phyloP scores from a whole-genome alignment of 2,329 filamentous ascomycete genomes.

The Mycosphaerella arachidis region DNA sequence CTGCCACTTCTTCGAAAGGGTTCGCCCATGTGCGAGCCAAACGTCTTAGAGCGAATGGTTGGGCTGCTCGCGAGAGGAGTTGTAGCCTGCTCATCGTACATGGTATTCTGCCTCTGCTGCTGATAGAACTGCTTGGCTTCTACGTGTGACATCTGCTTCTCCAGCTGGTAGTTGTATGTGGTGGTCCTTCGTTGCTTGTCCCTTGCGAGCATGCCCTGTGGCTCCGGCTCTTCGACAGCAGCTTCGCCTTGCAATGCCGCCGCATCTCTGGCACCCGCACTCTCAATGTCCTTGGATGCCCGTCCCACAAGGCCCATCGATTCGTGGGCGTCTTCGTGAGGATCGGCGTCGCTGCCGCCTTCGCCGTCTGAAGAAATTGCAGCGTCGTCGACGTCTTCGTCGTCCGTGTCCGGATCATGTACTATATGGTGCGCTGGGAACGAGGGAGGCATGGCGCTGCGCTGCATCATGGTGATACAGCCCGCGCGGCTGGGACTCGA shows the following conservation, averaged over 20 bases:
- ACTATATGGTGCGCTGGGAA: conserved; percentile 24
- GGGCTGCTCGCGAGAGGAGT: conserved; percentile 31
- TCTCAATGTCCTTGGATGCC: conserved; percentile 24
- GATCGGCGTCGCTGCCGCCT: conserved; percentile 16
- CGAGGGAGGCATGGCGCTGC: conserved; percentile 27
- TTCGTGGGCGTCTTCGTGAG: conserved; percentile 22
- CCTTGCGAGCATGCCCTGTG: conserved; percentile 40
- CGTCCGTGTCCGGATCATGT: conserved; percentile 24
- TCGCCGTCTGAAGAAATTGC: conserved; percentile 19
- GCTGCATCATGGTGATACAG: conserved; percentile 25
- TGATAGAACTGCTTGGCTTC: conserved; percentile 97
- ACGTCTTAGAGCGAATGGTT: conserved; percentile 42
- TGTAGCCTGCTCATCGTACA: conserved; percentile 35
- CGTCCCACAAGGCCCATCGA: conserved; percentile 22
- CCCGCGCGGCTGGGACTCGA: not conserved
- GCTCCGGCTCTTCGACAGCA: conserved; percentile 22
- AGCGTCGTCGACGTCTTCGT: conserved; percentile 19
- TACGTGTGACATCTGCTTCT: conserved; percentile 89
- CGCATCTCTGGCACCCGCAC: conserved; percentile 10
- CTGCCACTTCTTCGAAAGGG: conserved; percentile 38
- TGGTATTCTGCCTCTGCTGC: conserved; percentile 66
- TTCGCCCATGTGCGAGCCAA: conserved; percentile 39
- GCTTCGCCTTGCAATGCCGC: conserved; percentile 12
- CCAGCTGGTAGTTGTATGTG: conserved; percentile 87
- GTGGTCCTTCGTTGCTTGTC: conserved; percentile 66